Evolutionary conservation across 495 filamentous ascomycete species (phyloP), one percentile per base, ranked within the genome.

Genomic region (Penicillium odoratum): DNA sequence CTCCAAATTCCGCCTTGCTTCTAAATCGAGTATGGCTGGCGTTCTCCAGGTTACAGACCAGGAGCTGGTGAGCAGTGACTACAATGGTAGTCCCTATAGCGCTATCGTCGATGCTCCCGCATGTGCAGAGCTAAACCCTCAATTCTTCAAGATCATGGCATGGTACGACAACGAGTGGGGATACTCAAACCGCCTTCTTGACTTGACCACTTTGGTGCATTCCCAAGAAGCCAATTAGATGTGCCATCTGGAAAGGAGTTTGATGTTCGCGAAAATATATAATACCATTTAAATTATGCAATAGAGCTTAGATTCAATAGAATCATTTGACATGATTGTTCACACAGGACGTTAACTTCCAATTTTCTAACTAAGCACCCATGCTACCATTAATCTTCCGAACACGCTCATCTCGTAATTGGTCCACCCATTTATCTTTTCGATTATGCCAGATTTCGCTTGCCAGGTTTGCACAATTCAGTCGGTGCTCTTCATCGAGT

Each of bases 81-180:
- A 71, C 47, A 67, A 69, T 16, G 70, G 70, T 3, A 68, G 66
- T 30, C 45, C 67, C 5, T 68, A 67, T 51, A 69, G 67, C 34
- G 70, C 70, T 0, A 61, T 73, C 21, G 65, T 71, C 8, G 70
- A 73, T 58, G 70, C 67, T 2, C 58, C 66, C 18, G 65, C 70
- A 3, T 69, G 69, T 44, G 51, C 59, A 28, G 70, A 73, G 58
- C 46, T 73, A 43, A 73, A 73, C 48, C 63, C 67, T 33, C 64
- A 68, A 59, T 73, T 73, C 56, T 73, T 73, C 59, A 73, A 73
- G 48, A 73, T 73, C 40, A 73, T 73, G 61, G 70, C 69, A 10
- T 73, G 70, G 70, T 73, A 73, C 49, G 70, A 71, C 45, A 73
- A 73, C 16, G 70, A 73, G 52, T 73, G 70, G 70, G 70, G 70